Percentiles rank a stretch among this genome's conserved stretches.
These are phyloP conservation scores for Aspergillus sclerotioniger DNA, from an alignment of 495 filamentous ascomycete species.

Conservation along the genomic window DNA sequence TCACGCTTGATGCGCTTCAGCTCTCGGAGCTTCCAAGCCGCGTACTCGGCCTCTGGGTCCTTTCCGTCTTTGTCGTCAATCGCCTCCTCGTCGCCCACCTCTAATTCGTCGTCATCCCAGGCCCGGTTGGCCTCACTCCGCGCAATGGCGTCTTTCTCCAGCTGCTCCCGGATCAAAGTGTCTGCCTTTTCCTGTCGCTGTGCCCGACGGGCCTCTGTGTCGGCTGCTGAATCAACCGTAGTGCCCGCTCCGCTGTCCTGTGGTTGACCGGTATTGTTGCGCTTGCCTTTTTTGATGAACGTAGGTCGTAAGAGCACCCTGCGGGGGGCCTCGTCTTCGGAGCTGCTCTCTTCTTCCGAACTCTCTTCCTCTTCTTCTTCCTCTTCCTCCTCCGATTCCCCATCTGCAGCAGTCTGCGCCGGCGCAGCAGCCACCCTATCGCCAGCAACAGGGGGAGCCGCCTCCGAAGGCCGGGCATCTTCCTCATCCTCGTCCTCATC, in stretches of 20 bases:
- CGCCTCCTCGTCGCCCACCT: conserved; percentile 58
- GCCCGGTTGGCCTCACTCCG: conserved; percentile 71
- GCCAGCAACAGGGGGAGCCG: conserved; percentile 25
- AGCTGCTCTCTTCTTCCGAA: conserved; percentile 56
- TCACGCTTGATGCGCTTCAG: conserved; percentile 82
- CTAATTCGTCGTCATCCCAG: conserved; percentile 79
- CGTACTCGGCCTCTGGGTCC: conserved; percentile 85
- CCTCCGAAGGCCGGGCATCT: conserved; percentile 28
- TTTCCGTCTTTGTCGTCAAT: conserved; percentile 84
- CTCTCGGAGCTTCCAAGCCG: conserved; percentile 93
- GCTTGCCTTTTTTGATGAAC: conserved; percentile 83
- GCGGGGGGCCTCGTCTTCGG: conserved; percentile 72
- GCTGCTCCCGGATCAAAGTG: conserved; percentile 80
- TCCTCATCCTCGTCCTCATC: conserved; percentile 58
- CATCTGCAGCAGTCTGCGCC: conserved; percentile 60
- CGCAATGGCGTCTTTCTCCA: conserved; percentile 74
- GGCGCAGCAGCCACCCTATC: conserved; percentile 5
- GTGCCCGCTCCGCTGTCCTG: conserved; percentile 25
- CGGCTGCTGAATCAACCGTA: conserved; percentile 49
- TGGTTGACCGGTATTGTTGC: conserved; percentile 38
- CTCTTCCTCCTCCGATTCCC: conserved; percentile 48
- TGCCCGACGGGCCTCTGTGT: conserved; percentile 54
- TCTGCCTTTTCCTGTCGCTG: conserved; percentile 67
- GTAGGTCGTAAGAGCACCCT: conserved; percentile 80
- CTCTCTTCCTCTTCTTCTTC: conserved; percentile 48